Base-by-base conservation (phyloP, 2,329 filamentous ascomycete genomes). In the Aspergillus clavatus region DNA sequence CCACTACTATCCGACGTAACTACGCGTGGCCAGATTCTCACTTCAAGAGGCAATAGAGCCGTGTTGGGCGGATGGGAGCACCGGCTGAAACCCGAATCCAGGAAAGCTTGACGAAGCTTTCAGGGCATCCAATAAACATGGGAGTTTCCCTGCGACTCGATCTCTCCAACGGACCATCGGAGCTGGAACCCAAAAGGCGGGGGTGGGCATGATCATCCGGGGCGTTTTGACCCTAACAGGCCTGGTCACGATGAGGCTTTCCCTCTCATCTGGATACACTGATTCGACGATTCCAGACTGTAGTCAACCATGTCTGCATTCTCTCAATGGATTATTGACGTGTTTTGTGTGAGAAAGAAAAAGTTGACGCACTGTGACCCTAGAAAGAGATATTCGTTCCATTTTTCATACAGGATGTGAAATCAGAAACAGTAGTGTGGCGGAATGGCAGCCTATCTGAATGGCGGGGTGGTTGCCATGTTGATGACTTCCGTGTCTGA, bases 101-200 rank as follows among this genome's bases (percentile, higher is more conserved):
- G 40, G 38, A 27, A 45, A 38, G 14, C 14, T 37, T 21, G 38
- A 44, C 27, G 42, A 52, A 48, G 47, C 40, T 50, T 50, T 26
- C 42, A 42, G 31, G 49, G 46, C 50, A 50, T 31, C 51, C 45
- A 52, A 52, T 52, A 42, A 46, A 21, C 28, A 43, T n/a, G 37
- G 24, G 16, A 31, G n/a, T n/a, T n/a, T n/a, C 43, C 40, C 29
- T 28, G 33, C 33, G 37, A 45, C 39, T 35, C 21, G 29, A 33
- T 44, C 45, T 40, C 39, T 39, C 24, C 29, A 42, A 38, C 23
- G 10, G 23, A 38, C 40, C 36, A 27, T 16, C 38, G 16, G 16
- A 35, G 14, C 31, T 21, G 16, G 18, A 8, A 10, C 18, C 18
- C 16, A 18, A 35, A 38, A 43, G 44, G 47, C 48, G 43, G 53